Evolutionary conservation across 768 basidiomycete genomes (phyloP).

Genomic region (Russula emetica): DNA sequence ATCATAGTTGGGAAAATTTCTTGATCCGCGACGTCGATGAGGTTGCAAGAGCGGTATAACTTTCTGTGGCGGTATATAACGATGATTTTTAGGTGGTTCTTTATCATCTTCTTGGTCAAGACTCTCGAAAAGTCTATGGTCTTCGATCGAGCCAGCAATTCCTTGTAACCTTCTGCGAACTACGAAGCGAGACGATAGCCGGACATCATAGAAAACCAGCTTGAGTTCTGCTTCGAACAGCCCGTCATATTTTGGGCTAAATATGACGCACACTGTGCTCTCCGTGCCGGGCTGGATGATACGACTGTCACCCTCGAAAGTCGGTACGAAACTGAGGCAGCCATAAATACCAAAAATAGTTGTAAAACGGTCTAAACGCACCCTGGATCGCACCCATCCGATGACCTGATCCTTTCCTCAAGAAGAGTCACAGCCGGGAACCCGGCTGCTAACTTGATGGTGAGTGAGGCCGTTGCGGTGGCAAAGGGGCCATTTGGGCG

Average conservation of each 20-base stretch:
- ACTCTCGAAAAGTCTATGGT: slow-evolving; percentile 15
- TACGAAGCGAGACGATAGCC: slow-evolving; percentile 1
- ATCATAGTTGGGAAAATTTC: slow-evolving; percentile 13
- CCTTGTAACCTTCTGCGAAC: slow-evolving; percentile 6
- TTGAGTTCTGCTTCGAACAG: slow-evolving; percentile 13
- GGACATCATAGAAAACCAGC: slow-evolving; percentile 12
- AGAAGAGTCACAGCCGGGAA: slow-evolving; percentile 21
- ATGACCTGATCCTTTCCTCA: slow-evolving; percentile 6
- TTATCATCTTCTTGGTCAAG: not conserved
- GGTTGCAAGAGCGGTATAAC: not conserved
- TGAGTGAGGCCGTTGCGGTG: slow-evolving; percentile 18
- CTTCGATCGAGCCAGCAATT: slow-evolving; percentile 15
- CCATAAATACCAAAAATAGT: not conserved
- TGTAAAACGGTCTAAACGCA: not conserved
- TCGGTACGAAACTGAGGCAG: slow-evolving; percentile 8
- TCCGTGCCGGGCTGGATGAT: slow-evolving; percentile 15
- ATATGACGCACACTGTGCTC: slow-evolving; percentile 2
- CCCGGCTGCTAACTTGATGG: slow-evolving; percentile 17
- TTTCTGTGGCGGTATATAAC: slow-evolving; percentile 9
- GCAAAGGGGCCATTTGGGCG: slow-evolving; percentile 30
- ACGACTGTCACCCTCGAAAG: slow-evolving; percentile 9
- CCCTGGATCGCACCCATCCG: slow-evolving; percentile 11
- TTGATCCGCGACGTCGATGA: not conserved
- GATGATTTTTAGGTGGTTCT: not conserved
- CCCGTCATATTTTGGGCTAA: slow-evolving; percentile 19